Conservation (phyloP, 225 moss, liverwort and hornwort species). For the Sphagnum contortum region DNA sequence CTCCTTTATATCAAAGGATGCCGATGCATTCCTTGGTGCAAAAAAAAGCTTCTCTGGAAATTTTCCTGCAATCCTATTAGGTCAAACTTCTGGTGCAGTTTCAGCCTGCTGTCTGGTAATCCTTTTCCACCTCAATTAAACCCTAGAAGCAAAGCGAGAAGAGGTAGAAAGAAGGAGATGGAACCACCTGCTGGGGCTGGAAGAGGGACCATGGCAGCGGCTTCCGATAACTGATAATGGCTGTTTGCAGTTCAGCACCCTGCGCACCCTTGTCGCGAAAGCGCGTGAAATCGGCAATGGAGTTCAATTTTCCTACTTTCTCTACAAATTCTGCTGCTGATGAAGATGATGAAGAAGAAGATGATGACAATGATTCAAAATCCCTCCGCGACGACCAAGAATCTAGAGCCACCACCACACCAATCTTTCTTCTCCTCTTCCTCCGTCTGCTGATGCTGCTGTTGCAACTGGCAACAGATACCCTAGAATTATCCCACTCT, state of each 20-base stretch:
- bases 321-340: conserved; percentile 29
- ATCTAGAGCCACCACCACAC: no score
- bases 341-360: no score
- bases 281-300: conserved; percentile 93
- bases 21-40: no score
- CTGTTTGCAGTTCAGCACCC: conserved; percentile 95
- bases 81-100: not conserved
- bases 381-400: no score
- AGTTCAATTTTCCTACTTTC: conserved; percentile 57
- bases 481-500: no score
- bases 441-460: no score
- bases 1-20: no score
- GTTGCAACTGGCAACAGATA: no score
- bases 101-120: not conserved
- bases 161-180: not conserved
- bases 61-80: no score
- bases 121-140: not conserved
- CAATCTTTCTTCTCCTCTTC: no score
- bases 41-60: no score
- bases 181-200: conserved; percentile 38
- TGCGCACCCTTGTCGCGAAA: conserved; percentile 74
- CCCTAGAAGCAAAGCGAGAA: not conserved
- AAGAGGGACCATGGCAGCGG: conserved; percentile 69
- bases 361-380: no score
- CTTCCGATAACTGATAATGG: conserved; percentile 75